Evolutionary conservation across 768 basidiomycete genomes (phyloP), one percentile per base, ranked within the genome.

Genomic region (Mycena crocata): DNA sequence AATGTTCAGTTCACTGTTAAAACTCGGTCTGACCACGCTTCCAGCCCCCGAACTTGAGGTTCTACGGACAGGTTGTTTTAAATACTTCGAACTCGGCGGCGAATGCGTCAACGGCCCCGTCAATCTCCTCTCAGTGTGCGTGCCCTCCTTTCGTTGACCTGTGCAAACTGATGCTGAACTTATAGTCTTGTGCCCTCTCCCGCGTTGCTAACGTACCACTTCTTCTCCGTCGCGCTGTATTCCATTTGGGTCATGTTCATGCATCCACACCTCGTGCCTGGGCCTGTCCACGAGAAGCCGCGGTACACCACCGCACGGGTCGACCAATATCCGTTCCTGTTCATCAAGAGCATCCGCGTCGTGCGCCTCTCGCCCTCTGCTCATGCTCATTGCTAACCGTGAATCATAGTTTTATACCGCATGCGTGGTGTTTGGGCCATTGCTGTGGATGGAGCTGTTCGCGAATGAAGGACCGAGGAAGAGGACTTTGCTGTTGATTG

Each of bases 201-300:
- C 0, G 67, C 87, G 14, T 81, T 95, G 48, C 89, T 99, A 23
- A 88, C 91, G 70, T 88, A 87, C 74, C 98, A 99, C 82, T 99
- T 99, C 82, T 99, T 97, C 84, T 82, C 87, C 30, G 98, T 99
- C 69, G 98, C 98, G 0, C 87, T 99, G 70, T 99, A 98, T 80
- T 90, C 96, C 2, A 91, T 98, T 75, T 99, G 91, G 89, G 84
- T 92, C 55, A 85, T 98, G 79, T 96, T 98, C 79, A 91, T 89
- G 12, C 88, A 80, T 62, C 78, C 82, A 39, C 76, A 64, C 10
- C 74, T 62, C 13, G 60, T 80, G 3, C 65, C 76, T 14, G 69
- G 75, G 15, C 49, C 67, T 8, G 42, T 67, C 32, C 68, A 68
- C 40, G 81, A 76, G 44, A 87, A 89, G 64, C 75, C 80, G 8